A percentile compares a stretch with the other conserved stretches of the same genome.
Evolutionary conservation across 345 rosid genomes (phyloP).

Genomic region (Dovyalis caffra): DNA sequence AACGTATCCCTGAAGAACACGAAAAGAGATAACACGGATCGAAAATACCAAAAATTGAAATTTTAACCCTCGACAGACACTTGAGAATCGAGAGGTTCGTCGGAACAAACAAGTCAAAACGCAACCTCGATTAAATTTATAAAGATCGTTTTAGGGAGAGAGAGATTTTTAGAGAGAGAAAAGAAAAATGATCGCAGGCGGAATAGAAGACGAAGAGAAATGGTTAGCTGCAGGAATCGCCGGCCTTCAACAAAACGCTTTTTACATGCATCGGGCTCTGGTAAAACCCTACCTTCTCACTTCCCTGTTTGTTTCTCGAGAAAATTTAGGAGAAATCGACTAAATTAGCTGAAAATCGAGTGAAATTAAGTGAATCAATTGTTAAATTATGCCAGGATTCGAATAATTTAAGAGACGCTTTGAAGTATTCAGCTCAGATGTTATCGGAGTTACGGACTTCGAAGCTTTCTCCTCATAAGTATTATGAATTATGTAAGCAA

Average conservation of each 20-base stretch:
- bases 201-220: conserved; percentile 91
- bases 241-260: conserved; percentile 96
- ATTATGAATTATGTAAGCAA: conserved; percentile 84
- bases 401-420: conserved; percentile 91
- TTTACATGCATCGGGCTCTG: conserved; percentile 97
- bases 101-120: conserved; percentile 45
- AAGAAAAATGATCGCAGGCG: conserved; percentile 74
- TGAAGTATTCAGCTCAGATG: conserved; percentile 99
- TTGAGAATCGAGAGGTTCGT: conserved; percentile 19
- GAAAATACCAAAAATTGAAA: no score
- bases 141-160: conserved; percentile 14
- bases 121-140: conserved; percentile 24
- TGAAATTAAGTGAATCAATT: neutral
- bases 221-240: conserved; percentile 95
- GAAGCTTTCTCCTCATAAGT: conserved; percentile 94
- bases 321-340: neutral
- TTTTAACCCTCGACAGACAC: conserved; percentile 29
- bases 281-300: conserved; percentile 37
- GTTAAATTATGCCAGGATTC: conserved; percentile 69
- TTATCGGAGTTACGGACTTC: conserved; percentile 96
- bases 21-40: no score
- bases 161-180: conserved; percentile 14
- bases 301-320: conserved; percentile 18
- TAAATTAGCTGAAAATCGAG: neutral
- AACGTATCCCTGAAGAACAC: neutral